These are phyloP conservation scores for Pterulicium gracile DNA, from an alignment of 1,284 basidiomycete species.

Conservation along the genomic window DNA sequence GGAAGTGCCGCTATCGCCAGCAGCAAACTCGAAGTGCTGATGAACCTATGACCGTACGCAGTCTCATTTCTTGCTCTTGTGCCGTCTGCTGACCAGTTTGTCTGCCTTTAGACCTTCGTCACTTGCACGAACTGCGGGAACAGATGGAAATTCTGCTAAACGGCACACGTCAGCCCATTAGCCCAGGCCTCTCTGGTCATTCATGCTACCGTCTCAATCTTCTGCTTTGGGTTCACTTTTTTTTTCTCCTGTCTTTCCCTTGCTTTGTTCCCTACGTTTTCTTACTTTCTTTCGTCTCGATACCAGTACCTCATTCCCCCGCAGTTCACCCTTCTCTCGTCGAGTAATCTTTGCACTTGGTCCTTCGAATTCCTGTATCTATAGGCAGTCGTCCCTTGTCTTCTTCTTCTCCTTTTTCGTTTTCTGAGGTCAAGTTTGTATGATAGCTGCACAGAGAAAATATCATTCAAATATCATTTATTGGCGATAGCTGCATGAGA, in stretches of 20 bases:
- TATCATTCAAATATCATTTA: too few relatives aligned
- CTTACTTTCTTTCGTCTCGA: neutral
- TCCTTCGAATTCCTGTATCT: too few relatives aligned
- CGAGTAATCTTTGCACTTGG: too few relatives aligned
- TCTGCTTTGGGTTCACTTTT: neutral
- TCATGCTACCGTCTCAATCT: neutral
- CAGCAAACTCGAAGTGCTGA: constrained; percentile 92
- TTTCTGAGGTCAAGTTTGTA: too few relatives aligned
- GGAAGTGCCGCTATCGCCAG: constrained; percentile 89
- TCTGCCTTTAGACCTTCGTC: constrained; percentile 6
- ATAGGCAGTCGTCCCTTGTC: too few relatives aligned
- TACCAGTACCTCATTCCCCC: too few relatives aligned
- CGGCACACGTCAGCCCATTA: neutral
- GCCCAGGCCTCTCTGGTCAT: neutral
- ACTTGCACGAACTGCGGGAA: constrained; percentile 14
- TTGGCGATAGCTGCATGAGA: too few relatives aligned
- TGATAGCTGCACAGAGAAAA: too few relatives aligned
- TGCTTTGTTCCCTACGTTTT: neutral
- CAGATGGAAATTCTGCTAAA: constrained; percentile 15
- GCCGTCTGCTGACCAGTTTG: constrained; percentile 15
- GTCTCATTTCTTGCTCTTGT: constrained; percentile 9
- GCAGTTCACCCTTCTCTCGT: too few relatives aligned
- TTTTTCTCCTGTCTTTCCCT: neutral
- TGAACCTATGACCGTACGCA: constrained; percentile 89
- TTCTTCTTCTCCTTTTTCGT: too few relatives aligned